phyloP scores from a whole-genome alignment of 192 early-diverging fungal genomes.

The Rhizophagus prolifer region DNA sequence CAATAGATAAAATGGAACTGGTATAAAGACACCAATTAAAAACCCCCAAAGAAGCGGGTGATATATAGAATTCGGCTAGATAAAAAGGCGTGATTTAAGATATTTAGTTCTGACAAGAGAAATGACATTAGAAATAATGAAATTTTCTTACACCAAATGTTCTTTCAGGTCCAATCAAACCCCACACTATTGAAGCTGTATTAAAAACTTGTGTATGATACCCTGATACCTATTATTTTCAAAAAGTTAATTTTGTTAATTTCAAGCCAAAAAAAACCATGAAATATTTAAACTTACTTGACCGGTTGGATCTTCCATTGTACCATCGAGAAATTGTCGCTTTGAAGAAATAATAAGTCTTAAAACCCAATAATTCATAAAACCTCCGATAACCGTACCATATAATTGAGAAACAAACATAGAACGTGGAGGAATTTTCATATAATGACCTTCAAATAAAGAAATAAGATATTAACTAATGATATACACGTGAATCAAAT shows the following conservation, averaged over 20 bases:
- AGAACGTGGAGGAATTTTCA: conserved; percentile 66
- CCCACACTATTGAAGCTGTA: conserved; percentile 62
- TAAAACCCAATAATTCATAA: conserved; percentile 39
- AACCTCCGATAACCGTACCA: conserved; percentile 48
- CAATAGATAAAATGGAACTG: conserved; percentile 38
- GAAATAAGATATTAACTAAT: not conserved
- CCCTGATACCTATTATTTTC: not conserved
- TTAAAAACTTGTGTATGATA: conserved; percentile 27
- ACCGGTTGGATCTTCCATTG: conserved; percentile 10
- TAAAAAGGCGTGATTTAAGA: not conserved
- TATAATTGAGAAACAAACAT: conserved; percentile 64
- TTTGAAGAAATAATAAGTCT: conserved; percentile 25
- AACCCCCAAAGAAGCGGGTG: conserved; percentile 45
- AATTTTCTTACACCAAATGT: conserved; percentile 44
- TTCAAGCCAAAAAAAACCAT: not conserved
- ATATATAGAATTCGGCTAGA: conserved; percentile 31
- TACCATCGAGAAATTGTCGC: conserved; percentile 14
- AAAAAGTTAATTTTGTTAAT: not conserved
- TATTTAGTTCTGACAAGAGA: not conserved
- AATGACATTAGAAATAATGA: not conserved
- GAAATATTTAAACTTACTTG: not conserved
- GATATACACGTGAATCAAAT: no score
- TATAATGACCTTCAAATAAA: conserved; percentile 39
- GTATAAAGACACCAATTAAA: conserved; percentile 35
- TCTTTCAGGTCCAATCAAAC: conserved; percentile 54